Base-by-base conservation (phyloP, 1,284 basidiomycete species). In the Ganoderma lucidum region DNA sequence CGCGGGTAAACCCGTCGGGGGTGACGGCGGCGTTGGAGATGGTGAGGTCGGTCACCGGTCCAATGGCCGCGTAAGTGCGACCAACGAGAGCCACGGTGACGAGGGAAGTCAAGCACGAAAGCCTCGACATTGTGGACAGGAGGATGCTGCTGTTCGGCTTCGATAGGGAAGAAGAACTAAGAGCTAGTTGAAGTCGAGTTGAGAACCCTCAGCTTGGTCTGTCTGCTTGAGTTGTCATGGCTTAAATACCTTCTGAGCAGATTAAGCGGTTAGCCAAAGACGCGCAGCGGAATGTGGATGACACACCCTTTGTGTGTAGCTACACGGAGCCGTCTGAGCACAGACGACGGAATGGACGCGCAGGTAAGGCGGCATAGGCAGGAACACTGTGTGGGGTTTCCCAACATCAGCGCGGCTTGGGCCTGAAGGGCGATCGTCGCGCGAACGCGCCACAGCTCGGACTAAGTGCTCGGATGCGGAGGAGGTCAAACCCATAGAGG, bases 1-100 rank as follows among this genome's bases (percentile, higher is more conserved):
- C 74, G 48, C 67, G 71, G n/a, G 63, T 39, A 60, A 71, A 75
- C 6, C 76, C 76, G 58, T 77, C 77, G 6, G 74, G 75, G 15
- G 75, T 62, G 19, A 78, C 64, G 41, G 62, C 58, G 9, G 64
- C 68, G 61, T 78, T 73, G 19, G 68, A 67, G 39, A 78, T 71
- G 55, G 60, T 62, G 23, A 78, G 70, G 59, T 75, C 70, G 17
- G 72, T 64, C 4, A 63, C 66, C 23, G 75, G 75, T 4, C 75
- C 75, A 32, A 74, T 66, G 17, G 72, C 60, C 1, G 62, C 71
- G 14, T 69, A 35, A 9, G 23, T 15, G 62, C 28, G 53, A 56
- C 17, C 59, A 14, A 63, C 45, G 59, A 72, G 62, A 8, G 65
- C 68, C 28, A 65, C 51, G 15, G 63, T n/a, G n/a, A 68, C 56